phyloP scores from a whole-genome alignment of 345 rosid genomes.

The Populus alba region DNA sequence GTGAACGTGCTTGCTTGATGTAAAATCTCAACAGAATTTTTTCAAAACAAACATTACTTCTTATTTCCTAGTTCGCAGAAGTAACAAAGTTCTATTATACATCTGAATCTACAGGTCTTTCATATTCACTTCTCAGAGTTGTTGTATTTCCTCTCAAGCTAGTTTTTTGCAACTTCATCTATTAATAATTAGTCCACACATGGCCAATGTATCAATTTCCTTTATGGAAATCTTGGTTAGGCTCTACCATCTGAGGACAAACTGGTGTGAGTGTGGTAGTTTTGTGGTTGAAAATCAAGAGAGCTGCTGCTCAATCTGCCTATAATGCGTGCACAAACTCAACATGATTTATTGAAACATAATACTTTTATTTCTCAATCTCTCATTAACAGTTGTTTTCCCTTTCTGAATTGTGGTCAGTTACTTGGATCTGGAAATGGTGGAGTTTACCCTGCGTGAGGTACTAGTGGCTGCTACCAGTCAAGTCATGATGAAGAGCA shows the following conservation, averaged over 20 bases:
- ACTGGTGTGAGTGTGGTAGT: background rate
- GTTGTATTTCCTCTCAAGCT: no score
- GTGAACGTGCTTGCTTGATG: no score
- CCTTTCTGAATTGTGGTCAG: constrained; percentile 32
- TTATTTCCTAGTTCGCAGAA: no score
- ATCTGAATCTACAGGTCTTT: no score
- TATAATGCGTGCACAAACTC: no score
- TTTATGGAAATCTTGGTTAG: background rate
- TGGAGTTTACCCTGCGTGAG: constrained; percentile 54
- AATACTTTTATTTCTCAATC: background rate
- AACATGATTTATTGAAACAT: background rate
- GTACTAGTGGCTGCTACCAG: constrained; percentile 60
- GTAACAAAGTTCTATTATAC: no score
- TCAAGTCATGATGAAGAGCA: constrained; percentile 70
- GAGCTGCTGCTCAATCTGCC: background rate
- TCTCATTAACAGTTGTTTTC: background rate
- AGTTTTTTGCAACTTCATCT: no score
- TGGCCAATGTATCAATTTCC: background rate
- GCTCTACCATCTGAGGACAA: background rate
- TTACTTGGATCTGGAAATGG: constrained; percentile 81
- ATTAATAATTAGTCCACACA: background rate
- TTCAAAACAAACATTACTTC: no score
- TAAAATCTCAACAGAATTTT: no score
- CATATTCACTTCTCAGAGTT: no score
- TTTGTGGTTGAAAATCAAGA: background rate